Evolutionary conservation across 805 yeast genomes (phyloP), one percentile per base, ranked within the genome.

Genomic region (Metschnikowia rubicola): DNA sequence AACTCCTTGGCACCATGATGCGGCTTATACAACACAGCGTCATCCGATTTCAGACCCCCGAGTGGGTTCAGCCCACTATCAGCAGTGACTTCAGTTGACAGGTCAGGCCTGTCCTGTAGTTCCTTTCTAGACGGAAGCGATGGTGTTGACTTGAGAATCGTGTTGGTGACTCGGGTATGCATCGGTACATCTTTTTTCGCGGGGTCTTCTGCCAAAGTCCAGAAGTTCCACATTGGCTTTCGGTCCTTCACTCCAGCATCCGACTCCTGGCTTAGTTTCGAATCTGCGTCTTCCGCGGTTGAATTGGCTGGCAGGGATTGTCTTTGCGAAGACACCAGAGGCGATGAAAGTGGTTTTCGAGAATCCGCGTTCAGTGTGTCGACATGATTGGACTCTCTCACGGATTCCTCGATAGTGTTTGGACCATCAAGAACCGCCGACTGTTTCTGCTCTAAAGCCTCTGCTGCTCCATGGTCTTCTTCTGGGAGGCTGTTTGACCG

Each of bases 21-120:
- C 6, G 76, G 72, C 49, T 70, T 71, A 55, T 71, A 72, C 46
- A 72, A 61, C 4, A 72, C 76, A 0, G 77, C 77, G 51, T 72
- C 77, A 42, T 71, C 75, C 9, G 44, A 37, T 21, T 45, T 41
- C 44, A 41, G 42, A 30, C 26, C 26, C 7, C 26, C 26, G 26
- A 21, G 7, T 21, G 26, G 26, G 7, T 4, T 21, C 26, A 21
- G 26, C 26, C 26, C 26, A 21, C 26, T 21, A 21, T 21, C 26
- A 4, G 26, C 26, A 21, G 26, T 21, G 26, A 21, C 7, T 21
- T 21, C 26, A 21, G 26, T 21, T 21, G 29, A 30, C 33, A 17
- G 10, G n/a, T 37, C 40, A 15, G 26, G 33, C 12, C 12, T 13
- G 13, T 15, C n/a, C 31, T 19, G 45, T 2, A 36, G 8, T 26